A percentile compares a stretch with the other conserved stretches of the same genome.
phyloP scores from a whole-genome alignment of 1,284 basidiomycete species.

The Ceratobasidium sp. region DNA sequence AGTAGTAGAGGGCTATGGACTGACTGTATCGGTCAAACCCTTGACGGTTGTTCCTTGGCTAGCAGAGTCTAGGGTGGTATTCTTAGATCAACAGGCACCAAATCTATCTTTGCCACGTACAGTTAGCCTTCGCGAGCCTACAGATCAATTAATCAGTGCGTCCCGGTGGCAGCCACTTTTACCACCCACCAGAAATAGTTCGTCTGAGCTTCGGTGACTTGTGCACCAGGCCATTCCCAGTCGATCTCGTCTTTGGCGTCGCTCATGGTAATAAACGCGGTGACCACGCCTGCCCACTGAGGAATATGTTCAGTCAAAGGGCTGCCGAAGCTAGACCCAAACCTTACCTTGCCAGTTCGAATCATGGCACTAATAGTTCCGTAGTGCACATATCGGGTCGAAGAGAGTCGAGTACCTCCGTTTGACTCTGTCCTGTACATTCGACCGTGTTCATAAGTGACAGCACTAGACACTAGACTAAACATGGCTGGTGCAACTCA shows the following conservation, averaged over 20 bases:
- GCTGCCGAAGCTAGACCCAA: neutral
- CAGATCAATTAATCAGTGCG: neutral
- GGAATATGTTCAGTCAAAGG: conserved; percentile 8
- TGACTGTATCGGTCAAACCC: conserved; percentile 63
- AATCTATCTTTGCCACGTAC: conserved; percentile 56
- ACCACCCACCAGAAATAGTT: conserved; percentile 70
- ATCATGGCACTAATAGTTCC: conserved; percentile 74
- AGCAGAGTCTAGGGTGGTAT: conserved; percentile 47
- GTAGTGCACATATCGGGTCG: conserved; percentile 81
- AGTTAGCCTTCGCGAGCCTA: conserved; percentile 65
- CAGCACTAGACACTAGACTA: neutral
- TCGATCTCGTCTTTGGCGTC: conserved; percentile 86
- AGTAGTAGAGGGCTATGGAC: conserved; percentile 50
- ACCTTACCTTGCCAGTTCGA: conserved; percentile 52
- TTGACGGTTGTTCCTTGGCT: conserved; percentile 52
- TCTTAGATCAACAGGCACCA: neutral
- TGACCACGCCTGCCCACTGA: conserved; percentile 78
- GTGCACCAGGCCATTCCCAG: conserved; percentile 64
- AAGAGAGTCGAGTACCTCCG: conserved; percentile 76
- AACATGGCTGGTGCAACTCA: neutral
- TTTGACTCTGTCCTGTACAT: conserved; percentile 60
- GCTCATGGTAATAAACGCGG: conserved; percentile 81
- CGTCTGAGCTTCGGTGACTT: conserved; percentile 69
- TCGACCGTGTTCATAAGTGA: neutral
- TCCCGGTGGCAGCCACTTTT: neutral